phyloP scores from a whole-genome alignment of 2,329 filamentous ascomycete species.

The Parafenestella ontariensis region DNA sequence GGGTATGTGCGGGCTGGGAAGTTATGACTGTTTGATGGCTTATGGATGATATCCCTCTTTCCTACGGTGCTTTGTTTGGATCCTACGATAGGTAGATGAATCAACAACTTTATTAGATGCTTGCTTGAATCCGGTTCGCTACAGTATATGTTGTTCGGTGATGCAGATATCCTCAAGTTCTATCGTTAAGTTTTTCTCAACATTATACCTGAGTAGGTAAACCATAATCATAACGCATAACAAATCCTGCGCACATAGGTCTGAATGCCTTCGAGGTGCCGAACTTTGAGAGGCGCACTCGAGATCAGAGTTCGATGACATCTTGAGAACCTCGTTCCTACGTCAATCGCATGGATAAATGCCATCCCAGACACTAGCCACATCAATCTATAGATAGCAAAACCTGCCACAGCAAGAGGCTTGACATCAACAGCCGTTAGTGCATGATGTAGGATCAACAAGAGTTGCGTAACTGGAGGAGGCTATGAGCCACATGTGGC shows the following conservation, averaged over 20 bases:
- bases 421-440: conserved; percentile 8
- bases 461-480: conserved; percentile 13
- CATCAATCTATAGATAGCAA: conserved; percentile 5
- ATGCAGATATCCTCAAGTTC: too few relatives aligned
- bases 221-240: background rate
- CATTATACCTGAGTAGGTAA: too few relatives aligned
- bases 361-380: conserved; percentile 3
- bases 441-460: conserved; percentile 17
- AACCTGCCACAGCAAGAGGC: conserved; percentile 8
- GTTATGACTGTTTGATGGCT: background rate
- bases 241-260: background rate
- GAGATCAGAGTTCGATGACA: background rate
- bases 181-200: too few relatives aligned
- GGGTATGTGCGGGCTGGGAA: background rate
- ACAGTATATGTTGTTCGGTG: too few relatives aligned
- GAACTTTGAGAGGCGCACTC: background rate
- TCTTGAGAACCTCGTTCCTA: too few relatives aligned
- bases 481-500: conserved; percentile 9
- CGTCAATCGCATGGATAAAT: too few relatives aligned
- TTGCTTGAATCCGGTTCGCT: too few relatives aligned
- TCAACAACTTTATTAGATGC: background rate
- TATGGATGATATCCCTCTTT: conserved; percentile 27
- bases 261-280: background rate
- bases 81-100: background rate
- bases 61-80: background rate